Base-by-base conservation (phyloP, 2,329 filamentous ascomycete species). In the Cladosporium sp. region DNA sequence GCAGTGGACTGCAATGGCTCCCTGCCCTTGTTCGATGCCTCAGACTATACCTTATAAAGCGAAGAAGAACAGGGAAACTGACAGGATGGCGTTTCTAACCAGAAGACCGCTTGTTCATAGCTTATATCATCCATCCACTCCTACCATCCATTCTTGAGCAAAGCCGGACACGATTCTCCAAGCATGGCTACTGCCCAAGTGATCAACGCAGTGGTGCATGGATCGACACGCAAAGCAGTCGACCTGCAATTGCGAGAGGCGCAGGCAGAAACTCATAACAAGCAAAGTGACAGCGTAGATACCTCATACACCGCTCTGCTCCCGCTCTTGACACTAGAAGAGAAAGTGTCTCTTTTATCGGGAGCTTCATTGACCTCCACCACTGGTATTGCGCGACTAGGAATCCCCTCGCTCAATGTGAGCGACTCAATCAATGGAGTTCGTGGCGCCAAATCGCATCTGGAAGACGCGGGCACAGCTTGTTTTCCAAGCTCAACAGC, bases 381-480 rank as follows among this genome's bases (percentile, higher is more conserved):
- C 6, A 45, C 42, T 28, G 42, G 42, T 15, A 20, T 45, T 20
- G 19, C 25, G 15, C 70, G 83, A 20, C 80, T 85, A 66, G 82
- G 82, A 1, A 78, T 89, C 37, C 86, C 86, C 5, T 84, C 85
- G 0, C 76, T 89, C 25, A 83, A 87, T 52, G 78, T 86, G 50
- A 83, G 84, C 38, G 87, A 90, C 65, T 87, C 87, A 0, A 87
- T 88, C 36, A 89, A 88, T 69, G 87, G 87, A 52, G 82, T 87
- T 38, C 79, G 87, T 62, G 87, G 86, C 54, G 84, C 82, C 42
- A 84, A 82, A 65, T 88, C 87, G 76, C 42, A 45, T 45, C 88
- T 89, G 73, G 83, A 85, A 63, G 84, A 86, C 56, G 73, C 67
- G n/a, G 72, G 74, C 59, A 88, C 89, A 39, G 89, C 89, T 17